phyloP scores from a whole-genome alignment of 2,329 filamentous ascomycete genomes.

The Nothophoma quercina region DNA sequence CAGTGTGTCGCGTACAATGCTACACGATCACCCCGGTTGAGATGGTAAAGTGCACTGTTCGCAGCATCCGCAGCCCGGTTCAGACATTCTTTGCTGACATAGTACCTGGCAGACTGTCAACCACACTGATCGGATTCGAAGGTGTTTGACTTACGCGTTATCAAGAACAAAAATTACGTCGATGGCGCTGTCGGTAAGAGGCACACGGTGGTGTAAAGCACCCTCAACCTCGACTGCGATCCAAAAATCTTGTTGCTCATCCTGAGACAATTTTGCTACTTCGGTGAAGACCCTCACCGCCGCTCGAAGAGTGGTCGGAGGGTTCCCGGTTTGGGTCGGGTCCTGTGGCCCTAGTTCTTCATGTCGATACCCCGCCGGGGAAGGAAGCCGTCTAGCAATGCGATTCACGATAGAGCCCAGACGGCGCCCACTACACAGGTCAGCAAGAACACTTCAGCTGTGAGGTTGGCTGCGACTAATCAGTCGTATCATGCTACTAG shows the following conservation, averaged over 20 bases:
- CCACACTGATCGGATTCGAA: neutral
- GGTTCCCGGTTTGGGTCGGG: neutral
- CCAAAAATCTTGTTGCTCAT: conserved; percentile 33
- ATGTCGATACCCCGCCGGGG: conserved; percentile 19
- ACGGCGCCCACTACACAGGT: conserved; percentile 19
- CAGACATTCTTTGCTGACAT: conserved; percentile 38
- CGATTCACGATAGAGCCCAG: conserved; percentile 23
- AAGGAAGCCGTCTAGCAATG: conserved; percentile 27
- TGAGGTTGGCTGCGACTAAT: too few species aligned
- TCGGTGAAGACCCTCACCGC: conserved; percentile 34
- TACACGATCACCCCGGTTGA: conserved; percentile 33
- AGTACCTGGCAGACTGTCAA: conserved; percentile 30
- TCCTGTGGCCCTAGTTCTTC: conserved; percentile 8
- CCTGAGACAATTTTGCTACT: conserved; percentile 25
- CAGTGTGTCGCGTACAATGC: conserved; percentile 44
- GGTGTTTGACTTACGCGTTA: conserved; percentile 40
- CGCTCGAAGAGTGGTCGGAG: conserved; percentile 33
- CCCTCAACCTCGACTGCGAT: conserved; percentile 44
- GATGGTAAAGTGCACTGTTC: conserved; percentile 27
- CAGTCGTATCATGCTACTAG: too few species aligned
- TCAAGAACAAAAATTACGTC: conserved; percentile 50
- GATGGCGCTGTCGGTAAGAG: conserved; percentile 27
- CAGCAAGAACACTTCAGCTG: neutral
- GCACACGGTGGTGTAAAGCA: conserved; percentile 31
- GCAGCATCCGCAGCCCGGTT: conserved; percentile 27